Evolutionary conservation across 495 filamentous ascomycete species (phyloP).

Genomic region (Melanomma pulvis-pyrius): DNA sequence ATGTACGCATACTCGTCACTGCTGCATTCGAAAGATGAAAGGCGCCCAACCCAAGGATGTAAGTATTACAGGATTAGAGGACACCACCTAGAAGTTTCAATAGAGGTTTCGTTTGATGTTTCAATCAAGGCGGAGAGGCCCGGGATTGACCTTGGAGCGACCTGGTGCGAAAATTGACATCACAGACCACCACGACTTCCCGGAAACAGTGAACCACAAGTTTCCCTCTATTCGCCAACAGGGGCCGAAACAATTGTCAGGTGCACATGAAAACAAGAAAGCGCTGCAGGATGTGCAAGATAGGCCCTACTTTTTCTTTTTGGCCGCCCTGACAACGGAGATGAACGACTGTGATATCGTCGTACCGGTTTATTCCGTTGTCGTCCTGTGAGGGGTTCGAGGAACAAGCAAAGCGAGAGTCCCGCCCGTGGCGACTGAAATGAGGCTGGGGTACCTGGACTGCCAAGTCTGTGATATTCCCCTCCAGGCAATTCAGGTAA

Average conservation of each 20-base stretch:
- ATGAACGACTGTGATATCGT: conserved; percentile 4
- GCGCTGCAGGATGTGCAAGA: neutral
- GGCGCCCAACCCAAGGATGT: neutral
- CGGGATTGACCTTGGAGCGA: conserved; percentile 8
- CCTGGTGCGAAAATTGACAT: neutral
- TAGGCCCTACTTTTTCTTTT: neutral
- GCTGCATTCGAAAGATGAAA: neutral
- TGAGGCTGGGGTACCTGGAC: conserved; percentile 2
- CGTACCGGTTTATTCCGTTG: neutral
- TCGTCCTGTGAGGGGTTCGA: neutral
- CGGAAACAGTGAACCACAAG: neutral
- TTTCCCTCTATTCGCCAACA: conserved; percentile 14
- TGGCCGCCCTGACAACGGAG: neutral
- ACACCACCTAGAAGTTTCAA: conserved; percentile 2
- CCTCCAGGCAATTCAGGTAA: conserved; percentile 2
- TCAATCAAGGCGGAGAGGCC: neutral
- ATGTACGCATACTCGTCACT: neutral
- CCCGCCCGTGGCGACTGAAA: conserved; percentile 6
- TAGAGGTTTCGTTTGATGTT: conserved; percentile 19
- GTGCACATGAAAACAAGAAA: neutral
- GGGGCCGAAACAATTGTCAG: neutral
- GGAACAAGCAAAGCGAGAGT: neutral
- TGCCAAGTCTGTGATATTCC: conserved; percentile 8
- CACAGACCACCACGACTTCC: neutral
- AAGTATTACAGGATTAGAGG: conserved; percentile 8